Base-by-base conservation (phyloP, 2,329 filamentous ascomycete genomes). In the Botrytis squamosa region DNA sequence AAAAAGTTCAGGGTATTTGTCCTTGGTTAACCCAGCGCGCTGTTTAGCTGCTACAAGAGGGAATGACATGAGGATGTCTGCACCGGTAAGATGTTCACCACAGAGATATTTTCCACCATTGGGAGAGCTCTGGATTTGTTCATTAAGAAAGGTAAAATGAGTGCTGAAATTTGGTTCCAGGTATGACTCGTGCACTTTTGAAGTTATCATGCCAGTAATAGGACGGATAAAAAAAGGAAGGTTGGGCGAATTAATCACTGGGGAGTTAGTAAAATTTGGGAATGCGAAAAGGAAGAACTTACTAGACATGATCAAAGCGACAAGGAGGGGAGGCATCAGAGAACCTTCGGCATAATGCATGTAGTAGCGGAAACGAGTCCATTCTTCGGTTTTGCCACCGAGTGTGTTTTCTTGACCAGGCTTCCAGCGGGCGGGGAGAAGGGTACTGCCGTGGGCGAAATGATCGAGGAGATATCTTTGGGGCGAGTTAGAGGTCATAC, bases 341-440 rank as follows among this genome's bases (percentile, higher is more conserved):
- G 89, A 93, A 18, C 95, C 95, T 83, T 98, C 95, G 8, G 89
- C 87, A 82, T 95, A 98, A 81, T 97, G 92, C 86, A 97, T 88
- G 77, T 89, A 89, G 81, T 93, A 93, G 80, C 87, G 85, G 81
- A 86, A 89, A 68, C 88, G 85, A 81, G 89, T 81, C 85, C 86
- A 90, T 74, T 84, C 85, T 79, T 90, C 87, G 44, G 88, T 90
- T 84, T 91, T 88, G 38, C 89, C 88, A 25, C 87, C 87, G 18
- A 89, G 76, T 78, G 86, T 84, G 70, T 85, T 85, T 80, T 90
- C 88, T 79, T 85, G 84, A n/a, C 88, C 89, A 1, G 86, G 85
- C 79, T 84, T 86, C 85, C 87, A 91, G 75, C 84, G 83, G 77
- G 82, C 81, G 7, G 89, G 89, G 73, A 88, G 81, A 70, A 90